Evolutionary conservation across 2,329 filamentous ascomycete genomes (phyloP).

Genomic region (Aureobasidium sp.): DNA sequence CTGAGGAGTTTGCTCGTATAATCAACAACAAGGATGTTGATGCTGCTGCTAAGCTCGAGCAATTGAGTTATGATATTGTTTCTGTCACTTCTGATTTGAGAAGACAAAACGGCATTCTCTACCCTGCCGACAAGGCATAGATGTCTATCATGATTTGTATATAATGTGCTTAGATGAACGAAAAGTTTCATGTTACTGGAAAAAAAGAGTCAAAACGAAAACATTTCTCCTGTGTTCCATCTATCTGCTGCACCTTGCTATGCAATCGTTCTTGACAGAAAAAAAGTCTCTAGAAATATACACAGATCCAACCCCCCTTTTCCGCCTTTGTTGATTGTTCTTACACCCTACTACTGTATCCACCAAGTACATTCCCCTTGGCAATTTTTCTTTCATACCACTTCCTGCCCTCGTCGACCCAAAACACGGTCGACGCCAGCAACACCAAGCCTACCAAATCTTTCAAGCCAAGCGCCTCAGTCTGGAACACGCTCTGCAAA

Average conservation of each 20-base stretch:
- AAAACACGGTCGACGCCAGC: slow-evolving; percentile 86
- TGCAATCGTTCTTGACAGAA: background rate
- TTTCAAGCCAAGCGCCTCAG: slow-evolving; percentile 67
- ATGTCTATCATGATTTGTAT: background rate
- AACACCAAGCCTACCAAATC: slow-evolving; percentile 68
- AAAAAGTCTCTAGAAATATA: background rate
- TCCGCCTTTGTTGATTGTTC: background rate
- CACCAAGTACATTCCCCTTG: background rate
- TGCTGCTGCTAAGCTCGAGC: slow-evolving; percentile 34
- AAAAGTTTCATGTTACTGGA: background rate
- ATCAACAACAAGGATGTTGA: slow-evolving; percentile 34
- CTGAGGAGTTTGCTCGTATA: slow-evolving; percentile 39
- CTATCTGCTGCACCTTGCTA: background rate
- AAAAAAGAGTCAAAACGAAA: background rate
- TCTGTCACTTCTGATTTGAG: slow-evolving; percentile 39
- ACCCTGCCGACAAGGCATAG: slow-evolving; percentile 17
- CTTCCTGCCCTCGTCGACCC: slow-evolving; percentile 87
- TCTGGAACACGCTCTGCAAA: slow-evolving; percentile 92
- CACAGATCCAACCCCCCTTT: background rate
- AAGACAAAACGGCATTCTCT: slow-evolving; percentile 39
- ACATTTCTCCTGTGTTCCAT: background rate
- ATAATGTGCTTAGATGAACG: background rate
- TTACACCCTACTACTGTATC: slow-evolving; percentile 15
- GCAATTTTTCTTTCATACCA: slow-evolving; percentile 51
- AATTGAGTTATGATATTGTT: slow-evolving; percentile 36